These are phyloP conservation scores for Cordyceps cicadae DNA, from an alignment of 2,329 filamentous ascomycete genomes.

Conservation along the genomic window DNA sequence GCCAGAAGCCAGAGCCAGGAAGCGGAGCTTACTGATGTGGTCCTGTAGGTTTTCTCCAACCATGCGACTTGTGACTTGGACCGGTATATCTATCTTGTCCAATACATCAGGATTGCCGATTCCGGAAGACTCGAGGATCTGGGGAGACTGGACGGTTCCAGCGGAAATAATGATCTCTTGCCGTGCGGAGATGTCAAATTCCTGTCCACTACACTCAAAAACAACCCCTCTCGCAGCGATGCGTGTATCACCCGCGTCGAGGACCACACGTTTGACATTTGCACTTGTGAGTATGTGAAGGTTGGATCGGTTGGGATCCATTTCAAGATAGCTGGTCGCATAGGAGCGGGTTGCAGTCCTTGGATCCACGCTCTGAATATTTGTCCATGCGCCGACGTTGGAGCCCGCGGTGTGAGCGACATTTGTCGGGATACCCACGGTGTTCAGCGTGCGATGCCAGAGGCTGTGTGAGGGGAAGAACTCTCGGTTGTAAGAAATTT, in stretches of 20 bases:
- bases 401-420: constrained; percentile 41
- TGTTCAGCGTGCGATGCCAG: constrained; percentile 40
- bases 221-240: constrained; percentile 24
- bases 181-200: constrained; percentile 29
- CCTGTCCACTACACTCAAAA: constrained; percentile 29
- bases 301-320: constrained; percentile 31
- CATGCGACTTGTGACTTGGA: background rate
- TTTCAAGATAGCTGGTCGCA: constrained; percentile 36
- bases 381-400: constrained; percentile 40
- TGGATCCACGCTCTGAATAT: constrained; percentile 40
- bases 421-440: constrained; percentile 31
- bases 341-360: constrained; percentile 40
- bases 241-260: constrained; percentile 18
- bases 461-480: constrained; percentile 33
- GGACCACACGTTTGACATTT: constrained; percentile 19
- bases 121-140: constrained; percentile 48
- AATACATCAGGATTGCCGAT: background rate
- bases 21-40: constrained; percentile 18
- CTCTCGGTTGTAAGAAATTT: constrained; percentile 36
- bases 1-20: too few relatives aligned
- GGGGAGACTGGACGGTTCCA: constrained; percentile 49
- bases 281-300: constrained; percentile 29
- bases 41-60: constrained; percentile 55
- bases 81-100: background rate
- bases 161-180: constrained; percentile 52